Evolutionary conservation across 352 stramenopile species (phyloP).

Genomic region (Pythium aristosporum): DNA sequence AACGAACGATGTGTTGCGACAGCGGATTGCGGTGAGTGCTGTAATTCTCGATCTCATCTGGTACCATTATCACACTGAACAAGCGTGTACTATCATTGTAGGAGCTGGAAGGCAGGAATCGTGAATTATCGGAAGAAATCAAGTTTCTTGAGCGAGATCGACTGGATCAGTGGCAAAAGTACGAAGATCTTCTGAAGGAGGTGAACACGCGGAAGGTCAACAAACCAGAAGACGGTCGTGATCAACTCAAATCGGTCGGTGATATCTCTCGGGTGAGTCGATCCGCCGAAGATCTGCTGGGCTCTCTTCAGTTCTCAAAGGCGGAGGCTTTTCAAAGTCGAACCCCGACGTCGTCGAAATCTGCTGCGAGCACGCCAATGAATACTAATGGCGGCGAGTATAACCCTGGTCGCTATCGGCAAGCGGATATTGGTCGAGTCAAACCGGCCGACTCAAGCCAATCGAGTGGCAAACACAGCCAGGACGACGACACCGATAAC

Average conservation of each 20-base stretch:
- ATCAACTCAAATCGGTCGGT: slow-evolving; percentile 13
- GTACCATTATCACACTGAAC: neutral
- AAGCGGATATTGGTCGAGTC: neutral
- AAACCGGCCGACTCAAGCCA: neutral
- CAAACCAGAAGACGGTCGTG: neutral
- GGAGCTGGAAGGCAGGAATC: slow-evolving; percentile 79
- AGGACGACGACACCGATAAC: neutral
- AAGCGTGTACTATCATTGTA: slow-evolving; percentile 19
- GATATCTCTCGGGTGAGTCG: slow-evolving; percentile 16
- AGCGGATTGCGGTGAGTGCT: slow-evolving; percentile 53
- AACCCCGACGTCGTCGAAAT: neutral
- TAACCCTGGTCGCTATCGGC: slow-evolving; percentile 21
- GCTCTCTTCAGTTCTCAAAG: neutral
- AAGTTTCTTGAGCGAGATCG: slow-evolving; percentile 78
- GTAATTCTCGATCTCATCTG: neutral
- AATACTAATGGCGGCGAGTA: slow-evolving; percentile 12
- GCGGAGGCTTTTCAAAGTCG: neutral
- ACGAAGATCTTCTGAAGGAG: slow-evolving; percentile 51
- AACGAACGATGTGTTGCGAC: slow-evolving; percentile 60
- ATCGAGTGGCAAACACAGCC: neutral
- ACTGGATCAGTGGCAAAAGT: slow-evolving; percentile 73
- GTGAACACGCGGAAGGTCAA: slow-evolving; percentile 36
- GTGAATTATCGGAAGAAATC: slow-evolving; percentile 67
- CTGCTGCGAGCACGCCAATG: slow-evolving; percentile 5
- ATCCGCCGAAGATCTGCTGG: slow-evolving; percentile 24